Percentiles rank a stretch among this genome's conserved stretches.
Conservation (phyloP, 2,329 filamentous ascomycete genomes). For the Aureobasidium subglaciale region DNA sequence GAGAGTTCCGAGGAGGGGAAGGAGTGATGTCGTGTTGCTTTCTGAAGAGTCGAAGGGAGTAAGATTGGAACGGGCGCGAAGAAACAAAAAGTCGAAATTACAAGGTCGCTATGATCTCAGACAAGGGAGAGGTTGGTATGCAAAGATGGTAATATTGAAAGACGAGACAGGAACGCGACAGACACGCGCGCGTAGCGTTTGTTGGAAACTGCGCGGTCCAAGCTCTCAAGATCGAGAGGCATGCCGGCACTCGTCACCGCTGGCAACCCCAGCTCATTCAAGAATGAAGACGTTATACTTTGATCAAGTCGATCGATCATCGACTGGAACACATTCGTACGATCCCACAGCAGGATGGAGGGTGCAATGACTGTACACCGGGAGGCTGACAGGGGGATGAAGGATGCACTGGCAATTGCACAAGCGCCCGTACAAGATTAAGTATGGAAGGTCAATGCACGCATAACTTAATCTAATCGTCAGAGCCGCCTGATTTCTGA, state of each 20-base stretch:
- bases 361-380: not conserved
- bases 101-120: conserved; percentile 6
- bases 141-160: not conserved
- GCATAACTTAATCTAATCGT: conserved; percentile 5
- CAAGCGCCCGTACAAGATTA: not conserved
- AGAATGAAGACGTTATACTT: not conserved
- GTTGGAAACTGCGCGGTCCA: not conserved
- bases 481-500: not conserved
- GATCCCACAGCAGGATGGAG: not conserved
- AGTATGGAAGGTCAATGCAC: not conserved
- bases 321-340: not conserved
- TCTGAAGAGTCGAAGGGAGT: not conserved
- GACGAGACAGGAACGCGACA: not conserved
- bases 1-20: not conserved
- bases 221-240: not conserved
- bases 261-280: not conserved
- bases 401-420: not conserved
- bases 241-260: conserved; percentile 6
- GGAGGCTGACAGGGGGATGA: not conserved
- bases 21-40: not conserved
- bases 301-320: not conserved
- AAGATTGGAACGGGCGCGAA: conserved; percentile 2
- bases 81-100: conserved; percentile 10
- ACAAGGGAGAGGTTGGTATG: conserved; percentile 7
- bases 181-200: not conserved